Conservation (phyloP, 768 basidiomycete species). For the Kwoniella sp. region DNA sequence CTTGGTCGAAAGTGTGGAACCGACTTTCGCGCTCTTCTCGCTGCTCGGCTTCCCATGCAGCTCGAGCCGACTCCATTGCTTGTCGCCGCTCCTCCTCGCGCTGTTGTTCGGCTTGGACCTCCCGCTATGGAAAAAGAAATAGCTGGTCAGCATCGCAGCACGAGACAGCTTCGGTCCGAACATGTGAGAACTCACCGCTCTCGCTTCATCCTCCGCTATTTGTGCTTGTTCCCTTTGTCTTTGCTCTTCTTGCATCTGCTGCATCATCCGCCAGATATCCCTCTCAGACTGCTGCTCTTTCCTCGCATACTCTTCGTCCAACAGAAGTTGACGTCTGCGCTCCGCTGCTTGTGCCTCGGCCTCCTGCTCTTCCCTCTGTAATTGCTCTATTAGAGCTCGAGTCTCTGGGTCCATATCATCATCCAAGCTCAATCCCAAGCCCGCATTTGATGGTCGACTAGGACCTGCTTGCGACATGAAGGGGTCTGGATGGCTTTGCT, state of each 20-base stretch:
- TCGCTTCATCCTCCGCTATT: constrained; percentile 42
- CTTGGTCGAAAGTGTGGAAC: constrained; percentile 29
- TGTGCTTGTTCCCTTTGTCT: constrained; percentile 40
- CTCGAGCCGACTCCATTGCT: constrained; percentile 11
- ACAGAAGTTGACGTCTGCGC: constrained; percentile 41
- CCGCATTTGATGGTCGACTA: constrained; percentile 21
- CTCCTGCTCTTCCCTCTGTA: constrained; percentile 52
- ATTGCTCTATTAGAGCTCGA: constrained; percentile 41
- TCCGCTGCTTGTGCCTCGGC: constrained; percentile 29
- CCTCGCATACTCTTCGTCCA: constrained; percentile 51
- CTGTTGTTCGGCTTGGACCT: constrained; percentile 40
- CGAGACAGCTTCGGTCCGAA: background rate
- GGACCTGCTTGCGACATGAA: constrained; percentile 24
- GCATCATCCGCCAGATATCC: constrained; percentile 51
- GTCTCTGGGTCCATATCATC: constrained; percentile 46
- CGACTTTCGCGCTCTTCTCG: constrained; percentile 24
- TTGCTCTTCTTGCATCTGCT: constrained; percentile 36
- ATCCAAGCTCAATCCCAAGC: constrained; percentile 35
- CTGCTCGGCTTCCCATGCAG: constrained; percentile 28
- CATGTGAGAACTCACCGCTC: constrained; percentile 40
- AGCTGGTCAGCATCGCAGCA: constrained; percentile 18
- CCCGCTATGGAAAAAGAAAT: constrained; percentile 27
- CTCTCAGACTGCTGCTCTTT: constrained; percentile 55
- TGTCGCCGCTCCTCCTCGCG: constrained; percentile 22
- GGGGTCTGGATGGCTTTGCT: constrained; percentile 6